Evolutionary conservation across 306 rosid species (phyloP).

Genomic region (Cucurbita pepo): DNA sequence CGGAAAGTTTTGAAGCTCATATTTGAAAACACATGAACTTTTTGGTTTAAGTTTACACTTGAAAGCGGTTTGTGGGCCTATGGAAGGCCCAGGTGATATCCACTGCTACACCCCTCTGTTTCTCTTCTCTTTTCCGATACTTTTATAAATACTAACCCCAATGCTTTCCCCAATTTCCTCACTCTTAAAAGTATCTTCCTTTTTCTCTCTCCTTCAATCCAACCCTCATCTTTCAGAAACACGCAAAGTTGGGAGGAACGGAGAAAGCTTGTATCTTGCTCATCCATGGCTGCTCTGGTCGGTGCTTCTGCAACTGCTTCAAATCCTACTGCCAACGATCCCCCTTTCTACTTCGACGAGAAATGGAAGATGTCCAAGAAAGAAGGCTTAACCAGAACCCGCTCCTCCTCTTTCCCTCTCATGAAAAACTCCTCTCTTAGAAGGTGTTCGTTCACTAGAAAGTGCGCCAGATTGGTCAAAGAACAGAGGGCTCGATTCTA

Average conservation of each 20-base stretch:
- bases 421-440: slow-evolving; percentile 11
- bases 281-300: neutral
- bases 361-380: slow-evolving; percentile 84
- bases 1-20: too few relatives aligned
- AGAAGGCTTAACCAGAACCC: slow-evolving; percentile 10
- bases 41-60: too few relatives aligned
- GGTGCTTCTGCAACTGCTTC: neutral
- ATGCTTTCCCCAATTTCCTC: neutral
- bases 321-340: neutral
- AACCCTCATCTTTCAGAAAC: neutral
- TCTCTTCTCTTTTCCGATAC: slow-evolving; percentile 9
- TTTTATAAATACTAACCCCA: slow-evolving; percentile 39
- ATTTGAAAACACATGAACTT: too few relatives aligned
- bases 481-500: slow-evolving; percentile 89
- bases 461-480: slow-evolving; percentile 71
- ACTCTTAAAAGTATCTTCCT: neutral
- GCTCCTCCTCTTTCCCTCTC: slow-evolving; percentile 1
- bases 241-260: neutral
- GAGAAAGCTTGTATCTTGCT: neutral
- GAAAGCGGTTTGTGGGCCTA: neutral
- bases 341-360: slow-evolving; percentile 54
- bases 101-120: slow-evolving; percentile 32
- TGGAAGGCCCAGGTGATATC: slow-evolving; percentile 58
- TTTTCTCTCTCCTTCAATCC: neutral
- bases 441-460: slow-evolving; percentile 52